phyloP scores from a whole-genome alignment of 2,329 filamentous ascomycete species.

The Blumeria graminis region DNA sequence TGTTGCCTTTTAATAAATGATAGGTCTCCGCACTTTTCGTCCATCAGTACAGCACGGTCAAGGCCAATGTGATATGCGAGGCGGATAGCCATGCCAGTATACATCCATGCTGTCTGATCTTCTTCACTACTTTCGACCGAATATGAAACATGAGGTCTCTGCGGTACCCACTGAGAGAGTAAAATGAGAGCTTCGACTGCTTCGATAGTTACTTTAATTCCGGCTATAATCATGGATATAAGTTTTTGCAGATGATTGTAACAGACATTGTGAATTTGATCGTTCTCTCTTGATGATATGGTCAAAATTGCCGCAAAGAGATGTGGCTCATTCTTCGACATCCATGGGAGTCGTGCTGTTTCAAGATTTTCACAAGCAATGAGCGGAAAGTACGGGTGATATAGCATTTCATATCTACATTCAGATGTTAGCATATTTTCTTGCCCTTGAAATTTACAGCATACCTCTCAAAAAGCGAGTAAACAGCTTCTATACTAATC shows the following conservation, averaged over 20 bases:
- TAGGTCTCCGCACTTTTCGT: conserved; percentile 32
- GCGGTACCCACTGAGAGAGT: conserved; percentile 40
- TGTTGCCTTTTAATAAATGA: conserved; percentile 36
- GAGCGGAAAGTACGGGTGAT: conserved; percentile 46
- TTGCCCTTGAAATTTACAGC: neutral
- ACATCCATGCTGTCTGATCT: conserved; percentile 55
- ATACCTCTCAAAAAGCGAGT: conserved; percentile 11
- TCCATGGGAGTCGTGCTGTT: conserved; percentile 27
- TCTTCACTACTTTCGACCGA: conserved; percentile 45
- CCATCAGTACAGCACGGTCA: conserved; percentile 41
- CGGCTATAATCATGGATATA: conserved; percentile 40
- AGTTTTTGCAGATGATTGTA: conserved; percentile 46
- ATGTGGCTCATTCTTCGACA: conserved; percentile 35
- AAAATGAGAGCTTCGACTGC: conserved; percentile 46
- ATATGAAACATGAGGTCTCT: conserved; percentile 12
- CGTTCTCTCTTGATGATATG: conserved; percentile 46
- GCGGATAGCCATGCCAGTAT: conserved; percentile 44
- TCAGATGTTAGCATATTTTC: neutral
- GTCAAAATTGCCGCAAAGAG: conserved; percentile 46
- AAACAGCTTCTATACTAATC: conserved; percentile 11
- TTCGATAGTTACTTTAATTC: conserved; percentile 41
- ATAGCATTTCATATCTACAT: conserved; percentile 17
- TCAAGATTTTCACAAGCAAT: conserved; percentile 26
- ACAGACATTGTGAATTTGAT: conserved; percentile 38
- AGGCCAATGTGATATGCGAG: conserved; percentile 47